Percentiles rank a stretch among this genome's conserved stretches.
Conservation (phyloP, 176 grass and related monocot species). For the Chrysopogon serrulatus region DNA sequence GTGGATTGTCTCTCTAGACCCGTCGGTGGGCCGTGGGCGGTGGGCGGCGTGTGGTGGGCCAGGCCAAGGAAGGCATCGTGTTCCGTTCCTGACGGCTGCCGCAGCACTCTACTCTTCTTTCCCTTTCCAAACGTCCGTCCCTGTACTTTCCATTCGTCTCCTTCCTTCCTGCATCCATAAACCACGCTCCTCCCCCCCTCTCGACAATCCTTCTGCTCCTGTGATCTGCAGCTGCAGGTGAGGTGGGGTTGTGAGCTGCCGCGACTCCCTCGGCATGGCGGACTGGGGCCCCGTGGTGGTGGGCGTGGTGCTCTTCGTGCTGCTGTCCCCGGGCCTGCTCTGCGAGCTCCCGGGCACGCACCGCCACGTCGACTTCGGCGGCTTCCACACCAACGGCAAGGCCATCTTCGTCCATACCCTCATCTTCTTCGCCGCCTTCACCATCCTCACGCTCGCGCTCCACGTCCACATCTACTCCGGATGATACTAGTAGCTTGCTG, state of each 20-base stretch:
- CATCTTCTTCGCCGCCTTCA: constrained; percentile 75
- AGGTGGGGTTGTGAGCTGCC: no score
- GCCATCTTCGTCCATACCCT: constrained; percentile 77
- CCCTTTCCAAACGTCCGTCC: no score
- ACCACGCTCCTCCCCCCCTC: background rate
- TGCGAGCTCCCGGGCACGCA: constrained; percentile 64
- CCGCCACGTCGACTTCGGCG: constrained; percentile 56
- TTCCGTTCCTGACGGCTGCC: background rate
- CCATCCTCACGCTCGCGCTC: constrained; percentile 65
- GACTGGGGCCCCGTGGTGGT: constrained; percentile 75
- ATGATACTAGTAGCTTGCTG: no score
- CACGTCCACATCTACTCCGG: constrained; percentile 57
- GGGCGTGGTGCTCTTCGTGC: constrained; percentile 75
- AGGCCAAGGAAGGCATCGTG: background rate
- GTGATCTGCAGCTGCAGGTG: background rate
- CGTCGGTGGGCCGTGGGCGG: background rate
- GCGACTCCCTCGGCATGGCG: background rate
- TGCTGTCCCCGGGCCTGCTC: constrained; percentile 58
- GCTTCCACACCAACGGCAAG: constrained; percentile 76
- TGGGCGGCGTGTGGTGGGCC: background rate
- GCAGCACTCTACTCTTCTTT: background rate
- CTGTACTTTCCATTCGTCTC: background rate
- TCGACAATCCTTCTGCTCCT: background rate
- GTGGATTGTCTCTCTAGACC: no score
- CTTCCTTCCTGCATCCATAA: background rate